Evolutionary conservation across 345 rosid genomes (phyloP).

Genomic region (Gynandropsis gynandra): DNA sequence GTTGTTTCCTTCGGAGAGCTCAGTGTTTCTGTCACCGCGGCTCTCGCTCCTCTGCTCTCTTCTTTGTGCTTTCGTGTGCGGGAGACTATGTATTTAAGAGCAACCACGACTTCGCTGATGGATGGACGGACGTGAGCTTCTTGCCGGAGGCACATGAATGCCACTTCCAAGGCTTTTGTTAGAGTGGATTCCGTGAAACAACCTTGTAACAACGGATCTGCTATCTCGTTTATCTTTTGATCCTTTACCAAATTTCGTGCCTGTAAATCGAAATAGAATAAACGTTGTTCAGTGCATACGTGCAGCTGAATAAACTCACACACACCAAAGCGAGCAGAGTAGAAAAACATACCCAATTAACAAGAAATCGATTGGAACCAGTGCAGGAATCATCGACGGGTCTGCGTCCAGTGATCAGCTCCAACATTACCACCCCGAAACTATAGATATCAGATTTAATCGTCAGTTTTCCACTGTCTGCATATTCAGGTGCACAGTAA

Average conservation of each 20-base stretch:
- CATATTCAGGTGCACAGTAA: constrained; percentile 76
- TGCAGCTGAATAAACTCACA: no score
- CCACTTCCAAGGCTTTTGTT: constrained; percentile 46
- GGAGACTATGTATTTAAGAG: constrained; percentile 40
- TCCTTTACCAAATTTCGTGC: constrained; percentile 26
- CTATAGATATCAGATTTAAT: constrained; percentile 56
- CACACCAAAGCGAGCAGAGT: no score
- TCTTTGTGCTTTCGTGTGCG: constrained; percentile 16
- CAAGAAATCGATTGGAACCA: constrained; percentile 31
- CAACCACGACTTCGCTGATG: constrained; percentile 38
- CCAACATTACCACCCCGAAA: constrained; percentile 61
- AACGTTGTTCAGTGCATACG: no score
- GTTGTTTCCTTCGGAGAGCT: constrained; percentile 32
- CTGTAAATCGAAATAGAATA: constrained; percentile 24
- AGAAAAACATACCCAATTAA: constrained; percentile 48
- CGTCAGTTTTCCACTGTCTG: constrained; percentile 43
- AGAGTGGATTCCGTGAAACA: constrained; percentile 26
- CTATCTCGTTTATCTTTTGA: constrained; percentile 19
- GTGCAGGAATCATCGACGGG: constrained; percentile 30
- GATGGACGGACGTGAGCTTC: constrained; percentile 44
- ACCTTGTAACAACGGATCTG: constrained; percentile 49
- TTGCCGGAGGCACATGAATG: constrained; percentile 41
- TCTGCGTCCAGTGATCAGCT: constrained; percentile 56
- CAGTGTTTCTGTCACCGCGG: not conserved
- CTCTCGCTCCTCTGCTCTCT: not conserved